Percentiles rank a stretch among this genome's conserved stretches.
These are phyloP conservation scores for Rhodotorula sp. DNA, from an alignment of 1,284 basidiomycete genomes.

Conservation along the genomic window DNA sequence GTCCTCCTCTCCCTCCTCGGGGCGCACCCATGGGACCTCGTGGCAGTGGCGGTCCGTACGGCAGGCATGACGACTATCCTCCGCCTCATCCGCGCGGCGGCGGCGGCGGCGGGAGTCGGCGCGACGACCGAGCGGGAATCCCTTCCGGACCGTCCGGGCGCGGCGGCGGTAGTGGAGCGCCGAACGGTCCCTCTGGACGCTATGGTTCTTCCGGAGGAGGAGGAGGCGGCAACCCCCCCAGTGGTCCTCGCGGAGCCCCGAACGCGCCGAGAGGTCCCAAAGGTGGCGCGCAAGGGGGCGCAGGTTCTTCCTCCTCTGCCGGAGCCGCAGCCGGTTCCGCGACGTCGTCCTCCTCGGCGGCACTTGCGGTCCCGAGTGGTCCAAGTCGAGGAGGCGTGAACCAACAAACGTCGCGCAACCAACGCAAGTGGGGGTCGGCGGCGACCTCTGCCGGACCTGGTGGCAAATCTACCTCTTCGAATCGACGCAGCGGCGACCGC, in stretches of 20 bases:
- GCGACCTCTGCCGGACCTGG: neutral
- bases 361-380: constrained; percentile 25
- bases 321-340: no score
- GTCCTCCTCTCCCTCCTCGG: neutral
- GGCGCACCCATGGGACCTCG: constrained; percentile 10
- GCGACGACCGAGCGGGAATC: neutral
- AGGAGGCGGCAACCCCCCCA: neutral
- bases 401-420: constrained; percentile 18
- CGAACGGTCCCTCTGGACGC: neutral
- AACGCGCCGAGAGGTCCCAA: constrained; percentile 11
- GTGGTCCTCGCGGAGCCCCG: neutral
- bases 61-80: constrained; percentile 1
- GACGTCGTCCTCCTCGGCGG: neutral
- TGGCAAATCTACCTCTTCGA: neutral
- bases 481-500: neutral
- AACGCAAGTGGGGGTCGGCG: constrained; percentile 35
- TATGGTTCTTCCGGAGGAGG: neutral
- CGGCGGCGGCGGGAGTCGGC: neutral
- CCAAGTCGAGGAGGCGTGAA: constrained; percentile 11
- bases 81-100: neutral
- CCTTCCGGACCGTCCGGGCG: neutral
- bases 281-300: neutral
- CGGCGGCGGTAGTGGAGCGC: neutral
- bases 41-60: neutral
- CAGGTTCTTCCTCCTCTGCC: neutral